phyloP scores from a whole-genome alignment of 2,329 filamentous ascomycete species.

The Sordariomycetes sp. region DNA sequence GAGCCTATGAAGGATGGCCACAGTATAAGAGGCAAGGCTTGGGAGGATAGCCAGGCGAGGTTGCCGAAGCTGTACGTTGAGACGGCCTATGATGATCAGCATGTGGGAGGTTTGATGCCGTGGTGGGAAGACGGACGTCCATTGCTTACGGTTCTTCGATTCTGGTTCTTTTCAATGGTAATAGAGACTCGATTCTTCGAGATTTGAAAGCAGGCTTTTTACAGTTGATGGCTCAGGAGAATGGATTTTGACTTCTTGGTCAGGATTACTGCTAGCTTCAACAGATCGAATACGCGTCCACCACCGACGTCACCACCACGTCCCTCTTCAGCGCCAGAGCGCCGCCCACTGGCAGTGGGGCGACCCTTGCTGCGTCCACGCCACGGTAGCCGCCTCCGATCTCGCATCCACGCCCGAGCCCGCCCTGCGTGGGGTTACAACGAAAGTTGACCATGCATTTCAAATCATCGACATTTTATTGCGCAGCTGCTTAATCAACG shows the following conservation, averaged over 20 bases:
- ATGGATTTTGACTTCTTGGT: no score
- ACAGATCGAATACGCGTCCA: no score
- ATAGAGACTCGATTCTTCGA: no score
- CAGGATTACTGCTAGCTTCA: no score
- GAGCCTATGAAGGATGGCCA: constrained; percentile 38
- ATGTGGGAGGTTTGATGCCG: neutral
- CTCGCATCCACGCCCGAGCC: neutral
- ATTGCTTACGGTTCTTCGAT: neutral
- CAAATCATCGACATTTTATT: constrained; percentile 23
- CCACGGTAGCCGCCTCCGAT: no score
- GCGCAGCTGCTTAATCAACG: constrained; percentile 12
- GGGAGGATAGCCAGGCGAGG: constrained; percentile 39
- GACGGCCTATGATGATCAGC: constrained; percentile 27
- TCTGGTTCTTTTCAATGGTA: no score
- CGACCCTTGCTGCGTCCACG: no score
- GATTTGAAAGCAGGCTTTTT: neutral
- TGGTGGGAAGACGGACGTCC: constrained; percentile 1
- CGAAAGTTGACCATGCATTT: constrained; percentile 11
- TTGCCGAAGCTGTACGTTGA: constrained; percentile 41
- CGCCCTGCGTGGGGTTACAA: neutral
- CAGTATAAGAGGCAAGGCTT: constrained; percentile 35
- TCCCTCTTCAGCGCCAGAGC: no score
- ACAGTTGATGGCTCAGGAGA: no score
- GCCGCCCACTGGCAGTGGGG: no score
- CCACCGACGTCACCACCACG: no score